Base-by-base conservation (phyloP, 1,284 basidiomycete species). In the Gymnopus androsaceus region DNA sequence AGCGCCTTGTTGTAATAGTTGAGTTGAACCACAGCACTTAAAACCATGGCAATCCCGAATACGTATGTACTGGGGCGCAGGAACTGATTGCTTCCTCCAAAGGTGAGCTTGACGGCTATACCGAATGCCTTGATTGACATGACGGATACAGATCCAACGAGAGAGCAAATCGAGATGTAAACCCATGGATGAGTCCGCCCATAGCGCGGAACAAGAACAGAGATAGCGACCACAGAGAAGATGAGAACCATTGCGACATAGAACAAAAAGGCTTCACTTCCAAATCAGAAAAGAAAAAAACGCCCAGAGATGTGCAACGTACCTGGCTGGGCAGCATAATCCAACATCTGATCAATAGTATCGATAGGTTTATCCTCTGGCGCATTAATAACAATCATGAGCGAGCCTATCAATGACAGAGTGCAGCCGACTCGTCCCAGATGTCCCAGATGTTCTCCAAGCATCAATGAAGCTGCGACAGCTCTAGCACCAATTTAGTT, bases 1-100 rank as follows among this genome's bases (percentile, higher is more conserved):
- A 99, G 81, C 0, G 96, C 96, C 70, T 98, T 98, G 81, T 98
- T 99, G 77, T 98, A 98, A 78, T 97, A 99, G 75, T 98, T 96
- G 92, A 97, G 95, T 74, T 98, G 95, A 2, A 97, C 85, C 50
- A 97, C 68, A 67, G 98, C 98, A 74, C 94, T 98, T 2, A 86
- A 75, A 1, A 83, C 82, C 3, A 95, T 90, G 27, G 94, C 85
- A 51, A 94, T 80, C 38, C 86, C 93, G 67, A 99, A 98, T 44
- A 98, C 84, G 70, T 98, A 99, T 11, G 97, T 99, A 68, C 92
- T 94, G 25, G 91, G 86, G 70, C 96, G 92, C 1, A 89, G 87
- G 69, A 99, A 92, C 72, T 99, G 96, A 74, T 99, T 99, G 70
- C 92, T 94, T 51, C 97, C 96, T 9, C 85, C 83, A 61, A 98